Percentiles rank a stretch among this genome's conserved stretches.
phyloP scores from a whole-genome alignment of 108 stramenopile species.

The Skeletonema tropicum region DNA sequence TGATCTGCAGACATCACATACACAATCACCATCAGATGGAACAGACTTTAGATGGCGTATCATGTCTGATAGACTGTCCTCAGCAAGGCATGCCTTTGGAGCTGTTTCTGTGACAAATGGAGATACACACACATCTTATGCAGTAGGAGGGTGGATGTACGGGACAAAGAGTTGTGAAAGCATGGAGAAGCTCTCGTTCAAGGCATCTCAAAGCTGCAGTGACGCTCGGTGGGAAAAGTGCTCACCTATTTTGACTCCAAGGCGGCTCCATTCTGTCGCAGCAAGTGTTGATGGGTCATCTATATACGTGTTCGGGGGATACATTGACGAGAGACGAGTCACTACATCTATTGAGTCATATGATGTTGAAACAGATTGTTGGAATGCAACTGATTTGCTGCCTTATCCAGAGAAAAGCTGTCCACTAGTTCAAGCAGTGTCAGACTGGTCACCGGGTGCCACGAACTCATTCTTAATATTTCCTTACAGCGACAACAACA shows the following conservation, averaged over 20 bases:
- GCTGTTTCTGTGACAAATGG: slow-evolving; percentile 18
- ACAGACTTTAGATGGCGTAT: slow-evolving; percentile 21
- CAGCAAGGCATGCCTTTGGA: slow-evolving; percentile 39
- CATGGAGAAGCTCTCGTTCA: slow-evolving; percentile 21
- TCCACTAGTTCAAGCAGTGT: slow-evolving; percentile 32
- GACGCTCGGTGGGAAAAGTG: slow-evolving; percentile 33
- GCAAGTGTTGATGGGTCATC: slow-evolving; percentile 30
- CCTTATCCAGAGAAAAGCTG: slow-evolving; percentile 18
- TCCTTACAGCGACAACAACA: slow-evolving; percentile 14
- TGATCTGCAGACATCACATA: slow-evolving; percentile 1
- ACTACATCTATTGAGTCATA: slow-evolving; percentile 35
- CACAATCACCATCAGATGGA: not conserved
- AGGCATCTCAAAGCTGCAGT: not conserved
- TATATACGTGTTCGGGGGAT: slow-evolving; percentile 38
- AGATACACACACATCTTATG: slow-evolving; percentile 1
- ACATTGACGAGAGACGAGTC: slow-evolving; percentile 23
- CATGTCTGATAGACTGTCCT: slow-evolving; percentile 22
- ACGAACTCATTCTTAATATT: slow-evolving; percentile 30
- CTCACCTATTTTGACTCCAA: slow-evolving; percentile 23
- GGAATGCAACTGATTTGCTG: slow-evolving; percentile 20
- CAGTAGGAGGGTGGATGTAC: slow-evolving; percentile 42
- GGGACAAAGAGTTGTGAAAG: slow-evolving; percentile 32
- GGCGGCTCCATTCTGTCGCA: slow-evolving; percentile 39
- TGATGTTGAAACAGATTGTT: slow-evolving; percentile 17
- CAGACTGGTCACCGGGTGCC: slow-evolving; percentile 21